Evolutionary conservation across 805 yeast species (phyloP).

Genomic region (Candida mattraensis): DNA sequence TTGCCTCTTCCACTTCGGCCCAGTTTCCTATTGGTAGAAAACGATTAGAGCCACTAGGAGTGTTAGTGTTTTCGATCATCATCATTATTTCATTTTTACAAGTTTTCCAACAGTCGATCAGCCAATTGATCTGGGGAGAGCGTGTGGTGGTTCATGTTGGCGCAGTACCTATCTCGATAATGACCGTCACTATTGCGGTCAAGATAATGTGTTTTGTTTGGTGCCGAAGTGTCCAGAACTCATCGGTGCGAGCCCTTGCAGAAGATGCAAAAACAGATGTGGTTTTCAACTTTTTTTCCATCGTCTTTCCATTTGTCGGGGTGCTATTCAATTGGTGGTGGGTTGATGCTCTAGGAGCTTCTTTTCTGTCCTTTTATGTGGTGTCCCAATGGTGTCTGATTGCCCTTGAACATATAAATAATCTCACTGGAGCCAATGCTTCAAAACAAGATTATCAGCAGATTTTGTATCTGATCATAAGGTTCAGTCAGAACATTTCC

Average conservation of each 20-base stretch:
- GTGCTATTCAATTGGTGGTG: conserved; percentile 56
- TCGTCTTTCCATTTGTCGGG: conserved; percentile 68
- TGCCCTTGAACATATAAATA: conserved; percentile 70
- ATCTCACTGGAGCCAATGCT: conserved; percentile 75
- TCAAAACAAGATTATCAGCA: conserved; percentile 61
- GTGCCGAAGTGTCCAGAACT: conserved; percentile 59
- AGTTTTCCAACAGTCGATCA: conserved; percentile 64
- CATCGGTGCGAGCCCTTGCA: conserved; percentile 74
- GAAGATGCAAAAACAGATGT: conserved; percentile 83
- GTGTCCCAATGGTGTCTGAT: conserved; percentile 61
- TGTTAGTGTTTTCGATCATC: conserved; percentile 67
- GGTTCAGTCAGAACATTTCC: conserved; percentile 68
- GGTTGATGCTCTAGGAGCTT: conserved; percentile 76
- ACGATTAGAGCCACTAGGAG: conserved; percentile 76
- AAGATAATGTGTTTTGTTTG: conserved; percentile 63
- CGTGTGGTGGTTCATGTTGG: conserved; percentile 49
- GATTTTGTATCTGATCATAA: conserved; percentile 61
- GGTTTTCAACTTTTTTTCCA: conserved; percentile 68
- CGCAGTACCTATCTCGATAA: conserved; percentile 51
- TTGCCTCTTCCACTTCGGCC: conserved; percentile 38
- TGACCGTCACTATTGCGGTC: conserved; percentile 60
- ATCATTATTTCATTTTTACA: conserved; percentile 72
- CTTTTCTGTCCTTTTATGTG: conserved; percentile 59
- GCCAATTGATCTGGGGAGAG: conserved; percentile 39
- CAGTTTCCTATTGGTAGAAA: conserved; percentile 70